Evolutionary conservation across 1,284 basidiomycete genomes (phyloP), one percentile per base, ranked within the genome.

Genomic region (Volvariella surrecta): DNA sequence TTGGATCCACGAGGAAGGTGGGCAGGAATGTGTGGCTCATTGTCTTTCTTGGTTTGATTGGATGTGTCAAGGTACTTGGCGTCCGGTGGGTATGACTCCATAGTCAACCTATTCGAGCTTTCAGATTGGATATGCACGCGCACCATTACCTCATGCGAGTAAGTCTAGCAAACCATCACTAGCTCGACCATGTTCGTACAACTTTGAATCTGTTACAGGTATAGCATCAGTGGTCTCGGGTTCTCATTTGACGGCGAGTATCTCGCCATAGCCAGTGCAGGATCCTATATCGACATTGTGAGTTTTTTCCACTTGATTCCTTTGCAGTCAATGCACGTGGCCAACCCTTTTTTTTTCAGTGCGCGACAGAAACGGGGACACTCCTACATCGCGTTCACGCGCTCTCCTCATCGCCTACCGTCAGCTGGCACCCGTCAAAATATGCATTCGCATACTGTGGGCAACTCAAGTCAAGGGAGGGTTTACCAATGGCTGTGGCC

Each of bases 201-300:
- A 45, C 38, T 10, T n/a, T 10, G 7, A 22, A 2, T 30, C 4
- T 40, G 45, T 31, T 31, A n/a, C 48, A 89, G 86, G 45, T 67
- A 85, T 52, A 69, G 75, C 19, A 80, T 88, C 51, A 84, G 74
- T 45, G 69, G 73, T n/a, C 58, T 89, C n/a, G 84, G 81, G 54
- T 89, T 87, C 66, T 88, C 83, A 3, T 70, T 79, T 49, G 85
- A 88, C 50, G 85, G 85, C 30, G 86, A 89, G 64, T 87, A 81
- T 54, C 58, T 88, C 20, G 85, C 85, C 6, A 79, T 87, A 40
- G 79, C 82, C 3, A 84, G 68, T 47, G 67, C 73, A 4, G 83
- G 82, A n/a, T 62, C 64, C 15, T 86, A 85, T 50, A 79, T 89
- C 45, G 84, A 88, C 48, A 83, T 89, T 40, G 85, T 87, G 50